These are phyloP conservation scores for Alternaria gaisen DNA, from an alignment of 2,329 filamentous ascomycete genomes.

Conservation along the genomic window DNA sequence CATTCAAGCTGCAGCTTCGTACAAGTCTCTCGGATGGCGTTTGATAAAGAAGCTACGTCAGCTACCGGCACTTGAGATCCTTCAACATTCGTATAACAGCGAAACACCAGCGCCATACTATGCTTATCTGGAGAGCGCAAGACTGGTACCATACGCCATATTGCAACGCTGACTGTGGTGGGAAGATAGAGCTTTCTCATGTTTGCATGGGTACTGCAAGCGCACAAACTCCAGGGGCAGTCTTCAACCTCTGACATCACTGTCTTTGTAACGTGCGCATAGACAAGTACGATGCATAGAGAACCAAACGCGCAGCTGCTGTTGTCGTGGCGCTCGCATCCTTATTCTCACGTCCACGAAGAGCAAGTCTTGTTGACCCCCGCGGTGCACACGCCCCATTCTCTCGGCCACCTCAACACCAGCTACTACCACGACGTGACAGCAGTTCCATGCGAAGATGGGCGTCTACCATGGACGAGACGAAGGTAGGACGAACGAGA, in stretches of 20 bases:
- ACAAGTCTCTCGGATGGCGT: background rate
- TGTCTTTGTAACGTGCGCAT: background rate
- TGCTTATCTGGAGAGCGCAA: background rate
- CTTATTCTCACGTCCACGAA: background rate
- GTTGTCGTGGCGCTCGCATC: background rate
- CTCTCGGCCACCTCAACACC: background rate
- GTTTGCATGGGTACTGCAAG: background rate
- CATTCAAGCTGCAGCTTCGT: background rate
- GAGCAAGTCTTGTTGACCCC: conserved; percentile 6
- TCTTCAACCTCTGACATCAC: background rate
- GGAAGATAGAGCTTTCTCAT: background rate
- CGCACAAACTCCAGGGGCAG: background rate
- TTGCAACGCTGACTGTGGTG: background rate
- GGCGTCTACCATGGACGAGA: background rate
- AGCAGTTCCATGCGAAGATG: background rate
- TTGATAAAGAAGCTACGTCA: background rate
- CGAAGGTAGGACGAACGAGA: background rate
- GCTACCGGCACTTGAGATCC: background rate
- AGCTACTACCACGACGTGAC: background rate
- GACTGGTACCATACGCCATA: background rate
- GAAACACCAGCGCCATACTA: background rate
- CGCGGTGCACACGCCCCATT: conserved; percentile 1
- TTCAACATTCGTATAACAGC: background rate
- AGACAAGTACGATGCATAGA: background rate
- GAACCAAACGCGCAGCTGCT: background rate